These are phyloP conservation scores for Saksenaea oblongispora DNA, from an alignment of 371 early-diverging fungal genomes.

Conservation along the genomic window DNA sequence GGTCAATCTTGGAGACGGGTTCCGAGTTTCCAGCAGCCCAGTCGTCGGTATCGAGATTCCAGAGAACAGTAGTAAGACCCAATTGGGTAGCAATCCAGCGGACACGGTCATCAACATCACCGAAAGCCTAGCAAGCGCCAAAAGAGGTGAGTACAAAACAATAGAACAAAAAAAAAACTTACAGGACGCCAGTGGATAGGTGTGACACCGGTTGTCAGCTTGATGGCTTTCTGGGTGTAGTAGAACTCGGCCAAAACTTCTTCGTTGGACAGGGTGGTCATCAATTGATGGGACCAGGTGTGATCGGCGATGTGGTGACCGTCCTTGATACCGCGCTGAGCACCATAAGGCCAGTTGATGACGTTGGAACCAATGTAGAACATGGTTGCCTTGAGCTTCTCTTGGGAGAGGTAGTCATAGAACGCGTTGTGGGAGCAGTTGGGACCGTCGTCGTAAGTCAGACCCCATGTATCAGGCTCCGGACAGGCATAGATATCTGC, in stretches of 20 bases:
- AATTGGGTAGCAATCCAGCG: constrained; percentile 54
- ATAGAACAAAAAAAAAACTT: constrained; percentile 13
- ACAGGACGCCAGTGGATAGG: constrained; percentile 61
- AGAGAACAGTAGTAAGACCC: constrained; percentile 49
- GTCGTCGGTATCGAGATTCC: constrained; percentile 51
- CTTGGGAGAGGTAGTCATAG: constrained; percentile 41
- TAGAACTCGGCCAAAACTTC: constrained; percentile 62
- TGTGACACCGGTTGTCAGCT: constrained; percentile 53
- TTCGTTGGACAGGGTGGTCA: constrained; percentile 55
- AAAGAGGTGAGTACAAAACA: background rate
- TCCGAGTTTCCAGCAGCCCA: constrained; percentile 35
- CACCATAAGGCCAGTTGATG: constrained; percentile 51
- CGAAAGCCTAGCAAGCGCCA: constrained; percentile 29
- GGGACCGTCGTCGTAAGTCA: constrained; percentile 53
- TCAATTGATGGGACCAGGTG: constrained; percentile 60
- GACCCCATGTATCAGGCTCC: constrained; percentile 49
- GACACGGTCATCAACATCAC: constrained; percentile 59
- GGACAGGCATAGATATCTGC: constrained; percentile 40
- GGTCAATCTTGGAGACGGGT: constrained; percentile 28
- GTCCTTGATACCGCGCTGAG: constrained; percentile 49
- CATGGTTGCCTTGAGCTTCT: constrained; percentile 43
- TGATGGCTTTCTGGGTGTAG: constrained; percentile 52
- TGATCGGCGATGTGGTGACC: constrained; percentile 57
- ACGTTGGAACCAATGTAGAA: constrained; percentile 55
- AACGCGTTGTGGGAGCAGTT: constrained; percentile 57